phyloP scores from a whole-genome alignment of 75 land plant genomes.

The Adiantum capillusveneris region DNA sequence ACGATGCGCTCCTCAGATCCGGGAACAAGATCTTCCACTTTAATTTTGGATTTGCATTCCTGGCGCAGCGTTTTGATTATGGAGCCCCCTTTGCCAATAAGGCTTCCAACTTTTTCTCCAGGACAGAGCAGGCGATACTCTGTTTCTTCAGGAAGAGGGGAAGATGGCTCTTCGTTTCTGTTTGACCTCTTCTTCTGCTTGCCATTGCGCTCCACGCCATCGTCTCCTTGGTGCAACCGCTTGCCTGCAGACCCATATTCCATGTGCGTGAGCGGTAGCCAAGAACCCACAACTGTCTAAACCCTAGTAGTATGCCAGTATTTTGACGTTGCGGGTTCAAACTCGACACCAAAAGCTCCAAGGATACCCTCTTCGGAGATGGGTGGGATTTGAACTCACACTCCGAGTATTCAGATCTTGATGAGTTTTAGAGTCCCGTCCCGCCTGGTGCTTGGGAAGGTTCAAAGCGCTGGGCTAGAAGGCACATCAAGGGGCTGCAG shows the following conservation, averaged over 20 bases:
- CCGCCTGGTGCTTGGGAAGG: too few species aligned
- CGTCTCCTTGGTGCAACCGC: background rate
- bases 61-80: conserved; percentile 31
- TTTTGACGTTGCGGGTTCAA: too few species aligned
- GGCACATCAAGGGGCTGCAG: too few species aligned
- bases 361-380: too few species aligned
- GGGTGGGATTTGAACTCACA: too few species aligned
- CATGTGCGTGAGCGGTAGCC: too few species aligned
- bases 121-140: conserved; percentile 52
- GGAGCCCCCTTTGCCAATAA: conserved; percentile 51
- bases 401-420: too few species aligned
- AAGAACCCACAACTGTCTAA: too few species aligned
- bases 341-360: too few species aligned
- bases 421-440: too few species aligned
- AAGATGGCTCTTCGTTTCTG: background rate
- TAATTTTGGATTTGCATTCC: conserved; percentile 32
- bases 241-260: conserved; percentile 1
- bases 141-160: conserved; percentile 17
- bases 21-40: conserved; percentile 25
- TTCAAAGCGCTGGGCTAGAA: too few species aligned
- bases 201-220: conserved; percentile 1
- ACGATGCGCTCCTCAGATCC: conserved; percentile 31
- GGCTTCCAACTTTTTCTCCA: conserved; percentile 31
- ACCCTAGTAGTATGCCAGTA: too few species aligned
- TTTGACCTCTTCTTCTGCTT: conserved; percentile 2